A percentile compares a stretch with the other conserved stretches of the same genome.
Conservation (phyloP, 257 asterid genomes). For the Osmanthus fragrans region DNA sequence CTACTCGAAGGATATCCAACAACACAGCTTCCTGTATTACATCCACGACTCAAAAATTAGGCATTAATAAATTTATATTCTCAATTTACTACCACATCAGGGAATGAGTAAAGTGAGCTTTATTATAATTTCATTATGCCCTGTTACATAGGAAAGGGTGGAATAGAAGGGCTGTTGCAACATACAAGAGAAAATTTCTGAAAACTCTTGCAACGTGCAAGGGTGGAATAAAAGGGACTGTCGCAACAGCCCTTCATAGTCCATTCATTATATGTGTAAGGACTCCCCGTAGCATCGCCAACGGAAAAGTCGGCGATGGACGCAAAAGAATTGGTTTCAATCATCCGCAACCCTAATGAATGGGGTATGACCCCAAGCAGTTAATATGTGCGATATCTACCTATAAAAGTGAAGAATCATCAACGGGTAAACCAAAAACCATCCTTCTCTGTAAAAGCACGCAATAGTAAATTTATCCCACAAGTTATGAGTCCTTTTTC, state of each 20-base stretch:
- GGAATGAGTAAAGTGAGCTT: background rate
- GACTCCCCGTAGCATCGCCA: background rate
- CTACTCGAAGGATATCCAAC: constrained; percentile 90
- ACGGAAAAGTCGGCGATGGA: background rate
- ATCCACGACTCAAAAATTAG: background rate
- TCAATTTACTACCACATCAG: background rate
- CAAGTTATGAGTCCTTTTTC: background rate
- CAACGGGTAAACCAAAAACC: background rate
- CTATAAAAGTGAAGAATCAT: background rate
- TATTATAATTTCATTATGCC: background rate
- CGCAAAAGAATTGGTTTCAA: background rate
- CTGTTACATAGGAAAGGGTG: background rate
- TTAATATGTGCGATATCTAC: no score
- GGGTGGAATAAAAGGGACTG: background rate
- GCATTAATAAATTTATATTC: background rate
- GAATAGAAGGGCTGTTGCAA: background rate
- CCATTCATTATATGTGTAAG: background rate
- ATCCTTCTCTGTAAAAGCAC: background rate
- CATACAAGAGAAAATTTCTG: background rate
- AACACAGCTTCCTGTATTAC: constrained; percentile 73
- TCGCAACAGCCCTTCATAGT: background rate
- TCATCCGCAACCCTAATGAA: no score
- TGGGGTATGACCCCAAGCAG: no score
- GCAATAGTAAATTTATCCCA: background rate
- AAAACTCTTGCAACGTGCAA: no score